phyloP scores from a whole-genome alignment of 768 basidiomycete genomes.

The Kondoa malvinella region DNA sequence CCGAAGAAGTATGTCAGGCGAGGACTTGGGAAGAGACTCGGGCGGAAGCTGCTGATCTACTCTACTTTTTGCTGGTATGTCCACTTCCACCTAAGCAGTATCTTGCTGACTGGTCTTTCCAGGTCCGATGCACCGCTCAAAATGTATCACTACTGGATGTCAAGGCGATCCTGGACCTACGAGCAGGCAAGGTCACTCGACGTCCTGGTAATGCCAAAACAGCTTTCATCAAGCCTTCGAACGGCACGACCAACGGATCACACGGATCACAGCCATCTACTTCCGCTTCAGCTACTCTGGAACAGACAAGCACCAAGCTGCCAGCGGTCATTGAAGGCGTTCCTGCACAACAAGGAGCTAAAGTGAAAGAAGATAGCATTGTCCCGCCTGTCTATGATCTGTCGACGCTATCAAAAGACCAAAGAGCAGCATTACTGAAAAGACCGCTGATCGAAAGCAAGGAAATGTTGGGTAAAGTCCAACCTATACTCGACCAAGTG shows the following conservation, averaged over 20 bases:
- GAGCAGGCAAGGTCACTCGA: constrained; percentile 70
- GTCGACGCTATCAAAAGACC: constrained; percentile 30
- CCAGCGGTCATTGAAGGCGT: constrained; percentile 5
- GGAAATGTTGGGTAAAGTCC: constrained; percentile 82
- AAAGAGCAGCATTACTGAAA: constrained; percentile 54
- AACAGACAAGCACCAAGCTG: constrained; percentile 11
- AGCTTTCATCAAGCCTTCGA: constrained; percentile 33
- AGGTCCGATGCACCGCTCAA: constrained; percentile 24
- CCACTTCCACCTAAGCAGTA: constrained; percentile 30
- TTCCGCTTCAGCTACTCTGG: constrained; percentile 1
- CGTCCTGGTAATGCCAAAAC: constrained; percentile 84
- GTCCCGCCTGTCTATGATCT: constrained; percentile 15
- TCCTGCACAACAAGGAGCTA: constrained; percentile 2
- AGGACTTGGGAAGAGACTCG: constrained; percentile 62
- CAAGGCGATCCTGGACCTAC: constrained; percentile 62
- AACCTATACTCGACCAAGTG: constrained; percentile 81
- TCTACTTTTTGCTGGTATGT: constrained; percentile 78
- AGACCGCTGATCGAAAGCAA: constrained; percentile 72
- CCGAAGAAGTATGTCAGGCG: constrained; percentile 73
- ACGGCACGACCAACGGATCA: constrained; percentile 3
- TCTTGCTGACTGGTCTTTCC: background rate
- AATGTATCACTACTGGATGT: constrained; percentile 72
- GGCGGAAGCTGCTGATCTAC: constrained; percentile 84
- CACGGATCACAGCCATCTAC: constrained; percentile 11
- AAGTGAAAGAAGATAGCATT: constrained; percentile 7